Percentiles rank a stretch among this genome's conserved stretches.
phyloP scores from a whole-genome alignment of 169 alveolate species.

The Condylostoma magnum region DNA sequence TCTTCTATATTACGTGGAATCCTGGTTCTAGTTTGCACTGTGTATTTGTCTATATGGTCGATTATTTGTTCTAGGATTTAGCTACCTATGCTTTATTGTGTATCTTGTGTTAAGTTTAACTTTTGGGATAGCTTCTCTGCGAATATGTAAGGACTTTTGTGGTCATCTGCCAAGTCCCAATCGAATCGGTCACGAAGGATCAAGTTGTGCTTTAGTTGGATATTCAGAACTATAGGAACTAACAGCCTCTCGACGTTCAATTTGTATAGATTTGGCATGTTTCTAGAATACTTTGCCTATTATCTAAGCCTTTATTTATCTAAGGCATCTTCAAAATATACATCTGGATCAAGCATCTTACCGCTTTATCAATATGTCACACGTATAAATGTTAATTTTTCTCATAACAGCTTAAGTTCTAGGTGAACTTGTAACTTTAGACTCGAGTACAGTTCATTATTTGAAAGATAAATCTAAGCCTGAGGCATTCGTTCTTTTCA shows the following conservation, averaged over 20 bases:
- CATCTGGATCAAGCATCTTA: constrained; percentile 32
- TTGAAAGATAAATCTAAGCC: too few relatives aligned
- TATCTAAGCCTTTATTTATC: constrained; percentile 4
- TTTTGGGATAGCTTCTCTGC: background rate
- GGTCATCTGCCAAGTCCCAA: constrained; percentile 12
- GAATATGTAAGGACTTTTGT: constrained; percentile 17
- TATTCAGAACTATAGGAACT: constrained; percentile 20
- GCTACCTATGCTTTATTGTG: background rate
- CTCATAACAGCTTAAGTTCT: too few relatives aligned
- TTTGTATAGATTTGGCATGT: constrained; percentile 27
- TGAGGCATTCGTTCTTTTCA: too few relatives aligned
- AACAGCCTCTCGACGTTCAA: constrained; percentile 20
- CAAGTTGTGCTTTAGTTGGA: constrained; percentile 16
- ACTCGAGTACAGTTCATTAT: too few relatives aligned
- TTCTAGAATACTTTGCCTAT: background rate
- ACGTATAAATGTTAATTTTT: too few relatives aligned
- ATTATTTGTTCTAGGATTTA: constrained; percentile 27
- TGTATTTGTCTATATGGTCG: constrained; percentile 24
- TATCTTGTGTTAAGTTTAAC: background rate
- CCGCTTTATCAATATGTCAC: too few relatives aligned
- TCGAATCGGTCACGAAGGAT: constrained; percentile 27
- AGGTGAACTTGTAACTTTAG: too few relatives aligned
- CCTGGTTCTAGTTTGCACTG: constrained; percentile 19
- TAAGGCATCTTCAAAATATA: constrained; percentile 24
- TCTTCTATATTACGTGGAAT: constrained; percentile 19